These are phyloP conservation scores for Syzygium syzygioides DNA, from an alignment of 441 rosid species.

Conservation along the genomic window DNA sequence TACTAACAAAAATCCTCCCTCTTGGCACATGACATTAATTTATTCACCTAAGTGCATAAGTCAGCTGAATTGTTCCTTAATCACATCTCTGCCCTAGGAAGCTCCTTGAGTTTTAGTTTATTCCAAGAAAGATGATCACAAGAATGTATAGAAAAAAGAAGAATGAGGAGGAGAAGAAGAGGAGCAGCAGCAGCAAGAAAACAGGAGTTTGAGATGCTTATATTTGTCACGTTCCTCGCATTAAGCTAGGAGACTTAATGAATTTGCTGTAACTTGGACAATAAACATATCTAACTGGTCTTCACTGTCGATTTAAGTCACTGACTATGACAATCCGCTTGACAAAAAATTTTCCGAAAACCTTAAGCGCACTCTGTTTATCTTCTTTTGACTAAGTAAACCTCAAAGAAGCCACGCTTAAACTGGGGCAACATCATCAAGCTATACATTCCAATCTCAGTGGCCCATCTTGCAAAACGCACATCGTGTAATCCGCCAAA, in stretches of 20 bases:
- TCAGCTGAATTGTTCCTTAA: neutral
- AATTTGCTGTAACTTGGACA: neutral
- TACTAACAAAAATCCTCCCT: rapidly evolving
- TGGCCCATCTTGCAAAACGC: neutral
- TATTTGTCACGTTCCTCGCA: neutral
- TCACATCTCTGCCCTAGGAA: neutral
- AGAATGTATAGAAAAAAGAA: neutral
- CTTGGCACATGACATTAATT: neutral
- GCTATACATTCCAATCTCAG: neutral
- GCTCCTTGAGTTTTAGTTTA: neutral
- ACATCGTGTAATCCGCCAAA: neutral
- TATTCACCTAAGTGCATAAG: neutral
- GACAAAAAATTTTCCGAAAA: neutral
- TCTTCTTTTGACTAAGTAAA: too few species aligned
- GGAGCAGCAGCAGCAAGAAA: neutral
- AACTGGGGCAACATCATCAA: neutral
- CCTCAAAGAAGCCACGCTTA: neutral
- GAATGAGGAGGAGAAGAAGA: neutral
- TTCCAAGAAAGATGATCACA: neutral
- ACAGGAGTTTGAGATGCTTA: neutral
- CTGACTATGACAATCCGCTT: neutral
- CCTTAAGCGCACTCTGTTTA: neutral
- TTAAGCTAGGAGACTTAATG: neutral
- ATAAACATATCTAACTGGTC: neutral
- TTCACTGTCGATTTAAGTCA: neutral